Evolutionary conservation across 2,329 filamentous ascomycete species (phyloP).

Genomic region (Teratosphaeria destructans): DNA sequence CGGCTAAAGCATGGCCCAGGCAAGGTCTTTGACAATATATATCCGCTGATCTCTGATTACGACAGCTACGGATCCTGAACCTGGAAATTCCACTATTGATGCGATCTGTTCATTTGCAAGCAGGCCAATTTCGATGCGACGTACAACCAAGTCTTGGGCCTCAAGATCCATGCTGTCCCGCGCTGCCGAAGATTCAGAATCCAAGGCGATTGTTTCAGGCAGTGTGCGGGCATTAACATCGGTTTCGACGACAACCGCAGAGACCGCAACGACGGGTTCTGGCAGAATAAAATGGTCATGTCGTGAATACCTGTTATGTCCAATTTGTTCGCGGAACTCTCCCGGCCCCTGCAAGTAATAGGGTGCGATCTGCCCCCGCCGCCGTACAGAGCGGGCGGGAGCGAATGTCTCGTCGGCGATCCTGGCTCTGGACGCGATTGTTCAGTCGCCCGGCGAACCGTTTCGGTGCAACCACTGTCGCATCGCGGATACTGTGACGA

Average conservation of each 20-base stretch:
- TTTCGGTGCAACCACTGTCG: not conserved
- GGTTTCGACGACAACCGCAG: not conserved
- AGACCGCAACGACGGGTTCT: not conserved
- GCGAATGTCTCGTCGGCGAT: not conserved
- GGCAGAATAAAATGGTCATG: not conserved
- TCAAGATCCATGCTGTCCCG: not conserved
- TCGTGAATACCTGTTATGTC: not conserved
- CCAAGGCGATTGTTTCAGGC: not conserved
- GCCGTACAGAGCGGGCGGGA: not conserved
- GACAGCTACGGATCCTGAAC: not conserved
- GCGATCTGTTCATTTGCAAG: not conserved
- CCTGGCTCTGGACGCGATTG: not conserved
- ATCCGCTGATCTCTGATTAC: not conserved
- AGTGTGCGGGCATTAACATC: not conserved
- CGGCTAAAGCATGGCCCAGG: too few relatives aligned
- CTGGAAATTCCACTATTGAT: not conserved
- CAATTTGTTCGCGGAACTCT: not conserved
- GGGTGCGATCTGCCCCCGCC: not conserved
- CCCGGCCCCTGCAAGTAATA: not conserved
- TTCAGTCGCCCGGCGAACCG: not conserved
- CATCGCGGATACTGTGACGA: not conserved
- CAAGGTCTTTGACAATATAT: not conserved
- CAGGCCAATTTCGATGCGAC: not conserved
- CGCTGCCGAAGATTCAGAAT: not conserved
- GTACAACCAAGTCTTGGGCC: not conserved